Evolutionary conservation across 331 rosid species (phyloP), one percentile per base, ranked within the genome.

Genomic region (Pyracantha coccinea): DNA sequence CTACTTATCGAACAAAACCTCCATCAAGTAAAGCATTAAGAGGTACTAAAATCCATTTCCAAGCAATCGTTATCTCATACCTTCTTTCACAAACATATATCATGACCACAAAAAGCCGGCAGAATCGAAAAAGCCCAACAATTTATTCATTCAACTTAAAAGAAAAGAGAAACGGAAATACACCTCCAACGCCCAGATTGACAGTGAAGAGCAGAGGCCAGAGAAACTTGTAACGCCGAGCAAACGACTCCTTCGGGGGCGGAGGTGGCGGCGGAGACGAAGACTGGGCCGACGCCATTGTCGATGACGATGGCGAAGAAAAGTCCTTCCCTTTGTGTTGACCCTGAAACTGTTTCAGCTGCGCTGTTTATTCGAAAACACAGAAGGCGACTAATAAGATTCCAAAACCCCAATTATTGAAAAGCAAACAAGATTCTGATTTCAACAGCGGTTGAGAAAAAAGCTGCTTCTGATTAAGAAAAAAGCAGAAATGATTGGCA

Each of bases 151-250:
- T 20, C n/a, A 21, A 9, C 44, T 35, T 35, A 2, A 9, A 31
- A 63, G 62, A 2, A 17, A 65, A 0, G 24, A 71, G 74, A 33
- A 65, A 66, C 54, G 69, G 78, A 31, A 77, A 52, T 15, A 71
- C 4, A 92, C 97, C 93, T 85, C 97, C 97, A 29, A 92, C 75
- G 32, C 88, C 96, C 75, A 95, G 82, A 87, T 92, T 95, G 4
- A 86, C 96, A 55, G 92, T 78, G 86, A 92, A 83, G 28, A 95
- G 78, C 85, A 88, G 67, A 31, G 97, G 97, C 97, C 92, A 89
- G 12, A 95, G 69, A 45, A 78, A 95, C 79, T 84, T 95, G 79
- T 88, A 88, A 68, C 92, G 96, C 28, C 93, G 91, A 33, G 79
- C 81, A 83, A 95, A 92, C 0, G 98, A 82, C 78, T 86, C 92